A percentile compares a stretch with the other conserved stretches of the same genome.
phyloP scores from a whole-genome alignment of 495 filamentous ascomycete genomes.

The Cercophora samala region DNA sequence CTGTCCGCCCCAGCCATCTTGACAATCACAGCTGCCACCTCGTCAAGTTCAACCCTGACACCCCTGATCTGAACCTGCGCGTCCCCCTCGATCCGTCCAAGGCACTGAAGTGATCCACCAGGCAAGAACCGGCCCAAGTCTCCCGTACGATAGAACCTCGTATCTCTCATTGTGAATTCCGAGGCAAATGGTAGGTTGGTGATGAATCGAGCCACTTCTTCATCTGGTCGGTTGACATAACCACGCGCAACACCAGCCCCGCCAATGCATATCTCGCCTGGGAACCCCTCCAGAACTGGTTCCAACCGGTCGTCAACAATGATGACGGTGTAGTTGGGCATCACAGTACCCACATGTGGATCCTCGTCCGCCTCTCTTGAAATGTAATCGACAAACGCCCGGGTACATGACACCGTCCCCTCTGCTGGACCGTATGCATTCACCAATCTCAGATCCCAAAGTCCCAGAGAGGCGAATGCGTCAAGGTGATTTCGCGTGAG shows the following conservation, averaged over 20 bases:
- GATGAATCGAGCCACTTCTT: slow-evolving; percentile 30
- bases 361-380: not conserved
- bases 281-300: slow-evolving; percentile 33
- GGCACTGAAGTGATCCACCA: slow-evolving; percentile 13
- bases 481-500: not conserved
- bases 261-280: slow-evolving; percentile 32
- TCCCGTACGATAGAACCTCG: not conserved
- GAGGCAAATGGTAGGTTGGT: not conserved
- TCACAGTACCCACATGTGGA: not conserved
- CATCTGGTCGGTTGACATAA: slow-evolving; percentile 24
- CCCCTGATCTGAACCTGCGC: slow-evolving; percentile 44
- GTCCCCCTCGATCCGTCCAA: slow-evolving; percentile 41
- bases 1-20: not conserved
- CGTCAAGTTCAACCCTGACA: slow-evolving; percentile 44
- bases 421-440: slow-evolving; percentile 28
- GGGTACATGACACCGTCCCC: not conserved
- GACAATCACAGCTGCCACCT: slow-evolving; percentile 39
- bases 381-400: not conserved
- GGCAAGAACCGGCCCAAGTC: not conserved
- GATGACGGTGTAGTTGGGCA: slow-evolving; percentile 34
- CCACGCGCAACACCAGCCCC: slow-evolving; percentile 28
- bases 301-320: slow-evolving; percentile 40
- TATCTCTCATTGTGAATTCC: not conserved
- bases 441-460: slow-evolving; percentile 13
- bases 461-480: slow-evolving; percentile 5